Percentiles rank a stretch among this genome's conserved stretches.
phyloP scores from a whole-genome alignment of 2,329 filamentous ascomycete species.

The Didymella pomorum region DNA sequence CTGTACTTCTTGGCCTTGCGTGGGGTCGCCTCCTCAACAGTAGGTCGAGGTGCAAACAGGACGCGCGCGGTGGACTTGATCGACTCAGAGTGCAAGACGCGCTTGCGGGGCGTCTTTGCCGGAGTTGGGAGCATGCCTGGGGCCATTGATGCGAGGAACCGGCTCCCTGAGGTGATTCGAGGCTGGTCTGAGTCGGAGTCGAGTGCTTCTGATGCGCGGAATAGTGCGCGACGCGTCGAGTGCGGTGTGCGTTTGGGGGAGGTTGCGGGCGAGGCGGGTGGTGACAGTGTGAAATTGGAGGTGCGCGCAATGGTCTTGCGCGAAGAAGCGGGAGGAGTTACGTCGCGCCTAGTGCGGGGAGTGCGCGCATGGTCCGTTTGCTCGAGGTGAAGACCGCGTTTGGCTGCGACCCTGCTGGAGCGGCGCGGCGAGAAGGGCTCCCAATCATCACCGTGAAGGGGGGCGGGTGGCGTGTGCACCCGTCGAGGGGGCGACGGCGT shows the following conservation, averaged over 20 bases:
- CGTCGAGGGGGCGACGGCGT: constrained; percentile 69
- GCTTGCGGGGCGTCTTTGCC: constrained; percentile 77
- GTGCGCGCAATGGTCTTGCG: constrained; percentile 47
- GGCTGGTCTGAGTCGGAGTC: constrained; percentile 45
- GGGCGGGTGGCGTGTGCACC: constrained; percentile 73
- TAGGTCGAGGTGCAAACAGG: constrained; percentile 69
- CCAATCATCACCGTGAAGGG: constrained; percentile 74
- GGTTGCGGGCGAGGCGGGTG: constrained; percentile 53
- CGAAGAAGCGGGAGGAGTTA: constrained; percentile 42
- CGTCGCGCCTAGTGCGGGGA: constrained; percentile 37
- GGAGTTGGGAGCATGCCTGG: constrained; percentile 76
- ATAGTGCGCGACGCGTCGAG: constrained; percentile 40
- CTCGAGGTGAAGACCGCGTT: constrained; percentile 52
- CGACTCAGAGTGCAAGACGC: constrained; percentile 52
- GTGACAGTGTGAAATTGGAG: constrained; percentile 57
- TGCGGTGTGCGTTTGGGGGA: constrained; percentile 43
- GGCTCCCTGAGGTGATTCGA: constrained; percentile 38
- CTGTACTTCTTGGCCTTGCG: constrained; percentile 66
- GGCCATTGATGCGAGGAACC: constrained; percentile 40
- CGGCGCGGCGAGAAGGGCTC: constrained; percentile 77
- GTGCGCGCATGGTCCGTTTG: constrained; percentile 25
- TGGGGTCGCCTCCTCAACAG: constrained; percentile 65
- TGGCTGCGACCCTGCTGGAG: constrained; percentile 66
- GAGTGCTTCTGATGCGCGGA: constrained; percentile 28
- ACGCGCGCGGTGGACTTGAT: constrained; percentile 61